These are phyloP conservation scores for Cordyceps farinosa DNA, from an alignment of 2,329 filamentous ascomycete genomes.

Conservation along the genomic window DNA sequence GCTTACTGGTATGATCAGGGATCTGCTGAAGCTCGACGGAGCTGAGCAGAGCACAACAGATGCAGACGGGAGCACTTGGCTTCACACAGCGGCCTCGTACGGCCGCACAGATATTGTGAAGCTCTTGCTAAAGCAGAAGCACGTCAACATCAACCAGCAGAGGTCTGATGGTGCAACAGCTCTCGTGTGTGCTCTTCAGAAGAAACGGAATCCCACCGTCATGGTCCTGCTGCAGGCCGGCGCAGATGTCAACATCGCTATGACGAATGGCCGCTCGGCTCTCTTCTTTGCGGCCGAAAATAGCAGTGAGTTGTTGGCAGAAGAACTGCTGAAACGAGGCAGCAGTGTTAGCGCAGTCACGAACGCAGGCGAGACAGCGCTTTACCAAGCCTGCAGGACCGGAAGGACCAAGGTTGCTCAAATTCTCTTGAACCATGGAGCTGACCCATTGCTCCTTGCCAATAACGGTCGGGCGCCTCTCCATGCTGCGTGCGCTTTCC, in stretches of 20 bases:
- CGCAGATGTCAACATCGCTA: conserved; percentile 1
- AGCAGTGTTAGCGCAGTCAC: background rate
- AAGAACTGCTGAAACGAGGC: background rate
- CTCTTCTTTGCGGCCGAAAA: background rate
- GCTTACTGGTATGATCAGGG: background rate
- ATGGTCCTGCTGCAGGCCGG: background rate
- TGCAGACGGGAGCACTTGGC: background rate
- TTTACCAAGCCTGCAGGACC: background rate
- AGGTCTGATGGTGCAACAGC: background rate
- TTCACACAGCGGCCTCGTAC: background rate
- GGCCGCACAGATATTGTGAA: background rate
- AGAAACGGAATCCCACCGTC: background rate
- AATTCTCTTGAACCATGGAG: background rate
- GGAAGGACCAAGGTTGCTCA: background rate
- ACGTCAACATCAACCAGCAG: background rate
- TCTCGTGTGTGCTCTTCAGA: background rate
- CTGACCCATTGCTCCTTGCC: background rate
- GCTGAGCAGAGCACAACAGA: background rate
- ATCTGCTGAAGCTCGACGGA: background rate
- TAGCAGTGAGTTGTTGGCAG: background rate
- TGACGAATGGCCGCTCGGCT: background rate
- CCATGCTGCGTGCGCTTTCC: background rate
- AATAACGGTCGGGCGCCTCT: background rate
- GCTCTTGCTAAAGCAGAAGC: background rate
- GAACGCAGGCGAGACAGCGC: background rate